A percentile compares a stretch with the other conserved stretches of the same genome.
Evolutionary conservation across 129 eudicot genomes (phyloP).

Genomic region (Arctium minus): DNA sequence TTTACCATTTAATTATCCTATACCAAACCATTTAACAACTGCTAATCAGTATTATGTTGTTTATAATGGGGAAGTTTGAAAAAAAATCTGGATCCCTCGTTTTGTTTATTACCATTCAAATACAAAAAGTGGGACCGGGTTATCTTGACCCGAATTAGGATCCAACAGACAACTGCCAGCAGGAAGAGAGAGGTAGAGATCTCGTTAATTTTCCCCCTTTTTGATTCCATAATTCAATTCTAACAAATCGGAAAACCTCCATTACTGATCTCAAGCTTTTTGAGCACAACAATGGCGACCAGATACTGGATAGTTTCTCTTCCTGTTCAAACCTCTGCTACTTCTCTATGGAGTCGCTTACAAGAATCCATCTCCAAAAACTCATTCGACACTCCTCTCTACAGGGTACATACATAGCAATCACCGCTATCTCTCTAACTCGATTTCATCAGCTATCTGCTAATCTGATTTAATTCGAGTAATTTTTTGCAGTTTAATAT

Average conservation of each 20-base stretch:
- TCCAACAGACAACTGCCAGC: slow-evolving; percentile 13
- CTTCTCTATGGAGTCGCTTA: slow-evolving; percentile 74
- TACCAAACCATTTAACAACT: too few species aligned
- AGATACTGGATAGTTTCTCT: slow-evolving; percentile 92
- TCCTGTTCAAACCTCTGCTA: slow-evolving; percentile 64
- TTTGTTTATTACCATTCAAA: background rate
- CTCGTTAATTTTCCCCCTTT: slow-evolving; percentile 19
- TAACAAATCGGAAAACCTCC: background rate
- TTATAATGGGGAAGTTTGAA: too few species aligned
- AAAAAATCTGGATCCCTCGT: too few species aligned
- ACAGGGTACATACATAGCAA: slow-evolving; percentile 40
- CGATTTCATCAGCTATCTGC: background rate
- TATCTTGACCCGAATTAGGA: background rate
- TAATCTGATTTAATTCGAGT: background rate
- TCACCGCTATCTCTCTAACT: background rate
- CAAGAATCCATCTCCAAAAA: slow-evolving; percentile 94
- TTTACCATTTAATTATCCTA: too few species aligned
- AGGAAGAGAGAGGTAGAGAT: background rate
- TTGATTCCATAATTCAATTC: background rate
- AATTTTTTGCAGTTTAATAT: slow-evolving; percentile 65
- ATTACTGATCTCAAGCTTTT: background rate
- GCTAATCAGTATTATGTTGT: too few species aligned
- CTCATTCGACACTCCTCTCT: slow-evolving; percentile 90
- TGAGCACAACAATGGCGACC: slow-evolving; percentile 60
- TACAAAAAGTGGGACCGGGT: background rate